Conservation (phyloP, 2,329 filamentous ascomycete genomes). For the Aspergillus piperis region DNA sequence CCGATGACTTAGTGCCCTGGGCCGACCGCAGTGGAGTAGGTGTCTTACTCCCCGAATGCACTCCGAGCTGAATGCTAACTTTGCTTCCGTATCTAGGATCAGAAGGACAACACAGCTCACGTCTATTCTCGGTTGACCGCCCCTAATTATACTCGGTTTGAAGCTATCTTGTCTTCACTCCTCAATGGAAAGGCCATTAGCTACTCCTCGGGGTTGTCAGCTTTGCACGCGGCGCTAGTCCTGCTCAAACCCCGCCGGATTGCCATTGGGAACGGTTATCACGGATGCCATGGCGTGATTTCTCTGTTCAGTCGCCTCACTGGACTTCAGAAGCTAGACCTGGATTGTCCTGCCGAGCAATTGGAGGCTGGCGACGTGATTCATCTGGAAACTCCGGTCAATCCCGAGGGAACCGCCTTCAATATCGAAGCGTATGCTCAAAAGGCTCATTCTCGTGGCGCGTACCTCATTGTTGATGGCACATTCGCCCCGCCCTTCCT, state of each 20-base stretch:
- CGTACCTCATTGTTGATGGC: conserved; percentile 78
- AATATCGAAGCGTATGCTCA: conserved; percentile 71
- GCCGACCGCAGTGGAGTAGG: conserved; percentile 57
- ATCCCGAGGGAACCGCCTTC: conserved; percentile 81
- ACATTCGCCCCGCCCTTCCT: conserved; percentile 92
- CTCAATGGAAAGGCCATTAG: conserved; percentile 67
- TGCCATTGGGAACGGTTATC: conserved; percentile 83
- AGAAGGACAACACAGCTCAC: conserved; percentile 50
- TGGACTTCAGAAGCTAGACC: conserved; percentile 69
- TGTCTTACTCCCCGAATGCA: background rate
- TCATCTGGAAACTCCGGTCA: conserved; percentile 90
- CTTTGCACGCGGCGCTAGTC: conserved; percentile 86
- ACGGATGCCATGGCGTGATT: conserved; percentile 89
- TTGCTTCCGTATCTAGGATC: conserved; percentile 19
- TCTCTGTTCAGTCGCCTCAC: conserved; percentile 72
- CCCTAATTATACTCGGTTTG: conserved; percentile 81
- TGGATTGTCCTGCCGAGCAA: conserved; percentile 67
- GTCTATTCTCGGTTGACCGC: conserved; percentile 81
- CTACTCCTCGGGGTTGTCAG: conserved; percentile 82
- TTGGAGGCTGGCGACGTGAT: conserved; percentile 79
- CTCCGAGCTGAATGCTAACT: background rate
- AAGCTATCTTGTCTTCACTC: conserved; percentile 74
- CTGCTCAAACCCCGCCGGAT: conserved; percentile 79
- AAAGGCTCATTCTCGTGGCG: conserved; percentile 70
- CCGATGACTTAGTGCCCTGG: conserved; percentile 60